phyloP scores from a whole-genome alignment of 139 green algal species.

The Chlamydomonas sp. region DNA sequence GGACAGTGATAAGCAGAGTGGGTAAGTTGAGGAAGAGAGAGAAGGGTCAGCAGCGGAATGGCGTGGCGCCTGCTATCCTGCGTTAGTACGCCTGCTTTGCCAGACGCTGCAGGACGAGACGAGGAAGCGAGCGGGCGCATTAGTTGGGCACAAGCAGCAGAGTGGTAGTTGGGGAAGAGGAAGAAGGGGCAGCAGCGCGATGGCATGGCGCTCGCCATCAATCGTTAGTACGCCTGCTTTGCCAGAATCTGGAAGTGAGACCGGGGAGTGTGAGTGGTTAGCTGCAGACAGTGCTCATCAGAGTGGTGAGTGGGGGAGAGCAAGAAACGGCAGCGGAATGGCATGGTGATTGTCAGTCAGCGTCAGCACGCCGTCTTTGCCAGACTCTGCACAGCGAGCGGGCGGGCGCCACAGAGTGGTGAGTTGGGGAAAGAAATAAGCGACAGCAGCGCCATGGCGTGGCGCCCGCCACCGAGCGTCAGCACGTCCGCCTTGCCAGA shows the following conservation, averaged over 20 bases:
- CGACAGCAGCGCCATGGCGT: conserved; percentile 59
- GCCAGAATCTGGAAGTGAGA: too few relatives aligned
- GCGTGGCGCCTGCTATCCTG: conserved; percentile 46
- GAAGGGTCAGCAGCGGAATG: conserved; percentile 68
- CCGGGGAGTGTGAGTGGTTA: too few relatives aligned
- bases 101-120: too few relatives aligned
- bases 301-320: too few relatives aligned
- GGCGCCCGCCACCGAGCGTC: conserved; percentile 39
- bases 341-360: conserved; percentile 46
- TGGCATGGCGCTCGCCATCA: neutral
- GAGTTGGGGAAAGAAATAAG: conserved; percentile 24
- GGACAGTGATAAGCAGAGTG: too few relatives aligned
- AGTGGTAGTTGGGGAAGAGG: too few relatives aligned
- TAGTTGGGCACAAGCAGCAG: too few relatives aligned
- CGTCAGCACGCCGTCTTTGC: conserved; percentile 37
- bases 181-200: neutral
- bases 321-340: conserved; percentile 66
- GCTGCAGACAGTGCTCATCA: too few relatives aligned
- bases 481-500: conserved; percentile 36
- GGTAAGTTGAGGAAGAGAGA: too few relatives aligned
- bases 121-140: too few relatives aligned
- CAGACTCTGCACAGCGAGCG: conserved; percentile 12
- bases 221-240: too few relatives aligned
- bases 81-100: too few relatives aligned
- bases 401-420: neutral